Base-by-base conservation (phyloP, 805 yeast species). In the Schwanniomyces vanrijiae region DNA sequence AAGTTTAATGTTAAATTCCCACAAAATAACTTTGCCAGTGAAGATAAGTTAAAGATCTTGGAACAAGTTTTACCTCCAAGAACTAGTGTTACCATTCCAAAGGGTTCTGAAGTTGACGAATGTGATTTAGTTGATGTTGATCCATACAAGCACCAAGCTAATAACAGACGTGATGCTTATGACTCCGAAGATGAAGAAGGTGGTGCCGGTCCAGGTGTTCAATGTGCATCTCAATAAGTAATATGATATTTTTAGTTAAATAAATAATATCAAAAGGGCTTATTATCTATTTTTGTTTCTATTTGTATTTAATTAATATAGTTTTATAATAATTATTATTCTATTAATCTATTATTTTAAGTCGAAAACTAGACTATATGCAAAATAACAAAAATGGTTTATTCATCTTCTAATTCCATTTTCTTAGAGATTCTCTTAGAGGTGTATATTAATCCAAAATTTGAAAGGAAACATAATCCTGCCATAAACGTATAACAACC, bases 1-100 rank as follows among this genome's bases (percentile, higher is more conserved):
- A 85, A 88, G 65, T 94, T 94, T 73, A 83, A 82, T 55, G 80
- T 94, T 61, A 90, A 87, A 65, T 94, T 94, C 89, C 99, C 99
- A 55, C 64, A 66, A 44, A 69, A 77, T 45, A 78, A 84, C 62
- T 90, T 88, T 65, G 78, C 96, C 42, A 61, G 78, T 50, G 96
- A 88, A 66, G 90, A 83, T 44, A 78, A 85, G 62, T 76, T 90
- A 66, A 80, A 83, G 65, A 69, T 76, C 56, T 81, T 94, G 65
- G 96, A 88, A 69, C 62, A 68, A 37, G 77, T 90, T 42, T 78
- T 94, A 66, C 98, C 99, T 37, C 69, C 92, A 39, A 84, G 97
- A 79, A 69, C 75, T 11, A 68, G 71, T 47, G 69, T 77, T 24
- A 58, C 66, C 24, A 75, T 88, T 58, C 96, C 97, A 65, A 77